Evolutionary conservation across 768 basidiomycete genomes (phyloP).

Genomic region (Leccinum ochraceum): DNA sequence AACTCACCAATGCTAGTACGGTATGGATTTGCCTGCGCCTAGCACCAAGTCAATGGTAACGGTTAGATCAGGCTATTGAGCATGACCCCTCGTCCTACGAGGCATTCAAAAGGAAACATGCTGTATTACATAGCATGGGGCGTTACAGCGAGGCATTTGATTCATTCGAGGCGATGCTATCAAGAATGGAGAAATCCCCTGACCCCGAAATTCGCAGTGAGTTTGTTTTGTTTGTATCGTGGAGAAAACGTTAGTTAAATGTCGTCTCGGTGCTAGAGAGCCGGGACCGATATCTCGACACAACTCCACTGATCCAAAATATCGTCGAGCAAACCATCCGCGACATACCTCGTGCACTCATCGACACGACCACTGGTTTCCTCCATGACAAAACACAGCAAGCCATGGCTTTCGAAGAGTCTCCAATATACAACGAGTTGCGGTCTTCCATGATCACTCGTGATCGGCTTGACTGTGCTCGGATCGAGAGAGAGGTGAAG

Average conservation of each 20-base stretch:
- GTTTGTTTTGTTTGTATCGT: neutral
- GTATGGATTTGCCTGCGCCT: neutral
- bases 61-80: neutral
- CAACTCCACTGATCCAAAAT: neutral
- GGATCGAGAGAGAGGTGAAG: neutral
- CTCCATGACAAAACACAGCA: neutral
- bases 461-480: neutral
- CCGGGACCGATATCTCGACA: neutral
- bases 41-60: too few species aligned
- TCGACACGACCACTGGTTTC: neutral
- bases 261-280: too few species aligned
- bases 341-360: neutral
- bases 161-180: neutral
- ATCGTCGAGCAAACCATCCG: neutral
- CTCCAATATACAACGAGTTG: neutral
- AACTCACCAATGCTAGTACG: slow-evolving; percentile 2
- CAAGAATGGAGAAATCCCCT: neutral
- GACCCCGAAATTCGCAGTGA: too few species aligned
- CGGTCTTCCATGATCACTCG: neutral
- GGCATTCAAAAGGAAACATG: slow-evolving; percentile 11
- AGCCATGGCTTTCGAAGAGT: neutral
- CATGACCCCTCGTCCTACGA: slow-evolving; percentile 1
- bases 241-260: too few species aligned
- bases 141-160: neutral
- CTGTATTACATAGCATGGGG: neutral